Conservation (phyloP, 1,284 basidiomycete species). For the Cerioporus squamosus region DNA sequence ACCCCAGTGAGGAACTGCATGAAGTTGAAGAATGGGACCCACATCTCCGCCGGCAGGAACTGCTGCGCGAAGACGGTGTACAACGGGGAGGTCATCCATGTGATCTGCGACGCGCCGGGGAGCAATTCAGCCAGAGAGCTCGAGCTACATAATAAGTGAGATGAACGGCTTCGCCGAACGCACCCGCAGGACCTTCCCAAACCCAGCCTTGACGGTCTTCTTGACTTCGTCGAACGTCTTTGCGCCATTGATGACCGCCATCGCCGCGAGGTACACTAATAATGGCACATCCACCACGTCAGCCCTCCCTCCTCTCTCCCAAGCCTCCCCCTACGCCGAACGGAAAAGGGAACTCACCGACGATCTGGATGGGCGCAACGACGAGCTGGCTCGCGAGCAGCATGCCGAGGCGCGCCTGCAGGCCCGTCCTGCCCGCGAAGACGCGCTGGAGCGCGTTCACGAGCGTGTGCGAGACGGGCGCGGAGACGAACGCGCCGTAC, state of each 20-base stretch:
- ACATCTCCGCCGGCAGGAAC: conserved; percentile 76
- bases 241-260: conserved; percentile 88
- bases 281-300: background rate
- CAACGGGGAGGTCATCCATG: conserved; percentile 77
- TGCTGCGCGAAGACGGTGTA: conserved; percentile 75
- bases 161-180: conserved; percentile 15
- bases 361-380: conserved; percentile 77
- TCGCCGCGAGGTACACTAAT: conserved; percentile 71
- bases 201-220: conserved; percentile 75
- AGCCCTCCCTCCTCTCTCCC: background rate
- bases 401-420: conserved; percentile 71
- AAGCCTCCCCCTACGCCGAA: background rate
- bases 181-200: conserved; percentile 78
- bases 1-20: conserved; percentile 71
- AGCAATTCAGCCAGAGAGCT: background rate
- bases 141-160: no score
- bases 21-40: conserved; percentile 78
- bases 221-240: conserved; percentile 67
- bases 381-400: conserved; percentile 82
- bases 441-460: conserved; percentile 73
- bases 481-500: conserved; percentile 87
- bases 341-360: conserved; percentile 51
- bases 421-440: conserved; percentile 78
- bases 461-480: conserved; percentile 80
- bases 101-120: conserved; percentile 46